Evolutionary conservation across 495 filamentous ascomycete species (phyloP).

Genomic region (Penicillium robsamsonii): DNA sequence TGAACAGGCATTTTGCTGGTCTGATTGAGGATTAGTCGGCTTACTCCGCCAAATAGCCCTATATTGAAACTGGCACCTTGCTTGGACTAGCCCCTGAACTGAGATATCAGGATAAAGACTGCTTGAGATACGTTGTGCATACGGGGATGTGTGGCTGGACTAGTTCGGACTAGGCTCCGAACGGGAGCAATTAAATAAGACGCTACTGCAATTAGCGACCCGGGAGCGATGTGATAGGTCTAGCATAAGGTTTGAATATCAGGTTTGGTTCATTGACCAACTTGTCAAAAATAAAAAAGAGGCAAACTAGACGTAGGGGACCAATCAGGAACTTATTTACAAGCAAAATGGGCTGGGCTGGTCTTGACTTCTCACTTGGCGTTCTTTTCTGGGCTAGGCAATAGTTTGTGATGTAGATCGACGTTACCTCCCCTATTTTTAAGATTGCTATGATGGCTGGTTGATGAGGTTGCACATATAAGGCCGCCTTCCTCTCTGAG

Average conservation of each 20-base stretch:
- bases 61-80: background rate
- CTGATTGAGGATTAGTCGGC: background rate
- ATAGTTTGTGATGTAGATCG: slow-evolving; percentile 1
- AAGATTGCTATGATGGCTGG: background rate
- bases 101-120: background rate
- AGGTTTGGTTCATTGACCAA: slow-evolving; percentile 2
- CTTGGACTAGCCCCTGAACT: background rate
- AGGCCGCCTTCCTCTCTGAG: background rate
- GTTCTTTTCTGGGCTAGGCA: background rate
- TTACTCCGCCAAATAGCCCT: background rate
- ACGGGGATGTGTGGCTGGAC: background rate
- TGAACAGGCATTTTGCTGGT: background rate
- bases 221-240: background rate
- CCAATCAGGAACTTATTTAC: background rate
- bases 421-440: slow-evolving; percentile 6
- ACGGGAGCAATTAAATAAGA: background rate
- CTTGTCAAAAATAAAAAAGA: background rate
- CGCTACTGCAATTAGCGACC: background rate
- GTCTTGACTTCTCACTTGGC: background rate
- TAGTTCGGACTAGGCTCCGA: background rate
- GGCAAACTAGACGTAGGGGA: background rate
- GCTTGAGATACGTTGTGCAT: background rate
- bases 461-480: background rate
- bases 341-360: slow-evolving; percentile 1
- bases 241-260: background rate